Percentiles rank a stretch among this genome's conserved stretches.
Conservation (phyloP, 306 rosid species). For the Sesbania bispinosa region DNA sequence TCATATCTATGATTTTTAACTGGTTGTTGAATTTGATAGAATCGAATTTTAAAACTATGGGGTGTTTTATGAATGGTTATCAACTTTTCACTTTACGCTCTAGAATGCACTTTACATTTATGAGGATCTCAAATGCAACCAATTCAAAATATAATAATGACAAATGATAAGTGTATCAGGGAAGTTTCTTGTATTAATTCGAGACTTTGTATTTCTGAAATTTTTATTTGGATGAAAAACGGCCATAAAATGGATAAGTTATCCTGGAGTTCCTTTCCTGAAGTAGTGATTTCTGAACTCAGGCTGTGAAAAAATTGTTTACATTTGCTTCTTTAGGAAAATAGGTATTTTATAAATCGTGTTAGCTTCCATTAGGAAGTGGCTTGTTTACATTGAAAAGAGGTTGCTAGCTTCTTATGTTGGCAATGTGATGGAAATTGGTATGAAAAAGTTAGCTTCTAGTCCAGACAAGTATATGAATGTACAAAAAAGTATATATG, state of each 20-base stretch:
- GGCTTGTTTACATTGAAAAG: background rate
- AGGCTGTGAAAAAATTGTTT: background rate
- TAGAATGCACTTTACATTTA: background rate
- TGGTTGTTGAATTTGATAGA: background rate
- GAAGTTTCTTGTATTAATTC: background rate
- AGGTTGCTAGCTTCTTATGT: background rate
- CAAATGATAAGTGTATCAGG: background rate
- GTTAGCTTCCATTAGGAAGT: slow-evolving; percentile 19
- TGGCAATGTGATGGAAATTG: background rate
- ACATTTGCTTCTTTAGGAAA: background rate
- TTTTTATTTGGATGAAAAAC: background rate
- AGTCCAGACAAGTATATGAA: background rate
- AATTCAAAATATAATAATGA: background rate
- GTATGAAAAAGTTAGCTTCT: slow-evolving; percentile 14
- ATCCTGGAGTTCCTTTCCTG: background rate
- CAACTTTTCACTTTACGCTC: background rate
- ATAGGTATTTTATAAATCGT: background rate
- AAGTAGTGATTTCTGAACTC: slow-evolving; percentile 10
- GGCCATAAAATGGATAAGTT: background rate
- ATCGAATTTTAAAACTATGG: background rate
- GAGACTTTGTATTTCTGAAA: no score
- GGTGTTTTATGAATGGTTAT: background rate
- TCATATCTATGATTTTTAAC: background rate
- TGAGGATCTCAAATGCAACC: background rate
- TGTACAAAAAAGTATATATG: background rate